Base-by-base conservation (phyloP, 2,329 filamentous ascomycete genomes). In the Epichloe baconii region DNA sequence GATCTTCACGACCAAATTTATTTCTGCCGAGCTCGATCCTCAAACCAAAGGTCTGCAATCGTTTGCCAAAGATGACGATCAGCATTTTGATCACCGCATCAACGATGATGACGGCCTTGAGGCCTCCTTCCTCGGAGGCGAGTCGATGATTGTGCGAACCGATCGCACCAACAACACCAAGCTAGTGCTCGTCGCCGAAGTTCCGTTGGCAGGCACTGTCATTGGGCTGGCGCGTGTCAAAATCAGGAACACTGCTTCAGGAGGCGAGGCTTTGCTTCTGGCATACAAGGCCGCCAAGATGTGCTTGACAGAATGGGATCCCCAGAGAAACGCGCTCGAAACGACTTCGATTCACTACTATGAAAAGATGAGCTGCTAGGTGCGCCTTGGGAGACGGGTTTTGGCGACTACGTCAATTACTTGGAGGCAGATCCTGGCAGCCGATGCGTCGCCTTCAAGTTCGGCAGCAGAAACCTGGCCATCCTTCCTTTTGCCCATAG, bases 281-380 rank as follows among this genome's bases (percentile, higher is more conserved):
- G 85, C 88, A 0, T 86, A 91, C 68, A 85, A 86, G 62, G 89
- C 95, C 69, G 93, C 93, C 42, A 95, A 95, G 70, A 77, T 97
- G 63, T 94, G 87, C 67, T 74, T 98, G 66, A 77, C 95, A 51
- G 88, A 96, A 71, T 98, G 93, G 93, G 88, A 97, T 64, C 82
- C 88, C 8, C 81, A 85, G 64, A 82, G 80, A 58, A 77, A 86
- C 67, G 79, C 80, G 48, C 82, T 97, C 59, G 83, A 85, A 59
- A 97, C 91, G 49, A 80, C 93, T 56, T 97, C 91, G 48, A 91
- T 98, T 61, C 93, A 98, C 71, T 97, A 90, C 74, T 98, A 97
- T 70, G 93, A 98, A 67, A 93, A 65, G 90, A 96, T 63, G 90
- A 95, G 64, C 74, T 91, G 55, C 81, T 85, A 57, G 82, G 85